Conservation (phyloP, 306 rosid genomes). For the Cotoneaster glaucophyllus region DNA sequence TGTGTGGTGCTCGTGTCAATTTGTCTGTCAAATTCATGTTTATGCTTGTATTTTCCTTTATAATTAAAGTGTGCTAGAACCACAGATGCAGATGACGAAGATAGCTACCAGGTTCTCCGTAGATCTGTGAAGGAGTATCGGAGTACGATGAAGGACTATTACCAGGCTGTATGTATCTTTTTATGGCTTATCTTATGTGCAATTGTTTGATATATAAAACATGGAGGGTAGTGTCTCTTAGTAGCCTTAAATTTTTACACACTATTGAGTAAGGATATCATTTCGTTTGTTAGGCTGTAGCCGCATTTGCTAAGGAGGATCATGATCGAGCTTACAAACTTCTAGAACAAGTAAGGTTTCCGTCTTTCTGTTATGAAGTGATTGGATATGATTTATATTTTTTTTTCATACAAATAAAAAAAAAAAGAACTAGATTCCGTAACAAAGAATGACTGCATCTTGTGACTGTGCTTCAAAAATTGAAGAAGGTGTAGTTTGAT, state of each 20-base stretch:
- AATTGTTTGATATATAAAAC: slow-evolving; percentile 1
- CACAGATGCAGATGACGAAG: slow-evolving; percentile 62
- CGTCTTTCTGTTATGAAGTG: slow-evolving; percentile 8
- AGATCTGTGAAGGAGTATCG: slow-evolving; percentile 71
- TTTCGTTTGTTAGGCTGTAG: slow-evolving; percentile 57
- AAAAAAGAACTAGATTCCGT: neutral
- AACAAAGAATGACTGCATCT: neutral
- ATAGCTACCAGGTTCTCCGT: slow-evolving; percentile 50
- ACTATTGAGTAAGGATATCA: slow-evolving; percentile 22
- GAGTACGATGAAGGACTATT: slow-evolving; percentile 57
- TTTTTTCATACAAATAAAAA: neutral
- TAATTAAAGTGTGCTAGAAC: slow-evolving; percentile 3
- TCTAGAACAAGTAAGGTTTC: slow-evolving; percentile 45
- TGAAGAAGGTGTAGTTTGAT: neutral
- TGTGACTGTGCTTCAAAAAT: neutral
- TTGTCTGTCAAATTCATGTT: neutral
- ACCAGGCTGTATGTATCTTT: slow-evolving; percentile 59
- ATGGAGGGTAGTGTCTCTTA: neutral
- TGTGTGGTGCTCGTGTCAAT: neutral
- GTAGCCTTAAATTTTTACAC: slow-evolving; percentile 5
- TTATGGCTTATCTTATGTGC: slow-evolving; percentile 10
- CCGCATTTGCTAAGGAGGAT: slow-evolving; percentile 57
- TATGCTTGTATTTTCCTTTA: neutral
- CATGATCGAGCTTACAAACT: slow-evolving; percentile 49
- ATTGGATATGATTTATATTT: slow-evolving; percentile 1